These are phyloP conservation scores for Fomitopsis pinicola DNA, from an alignment of 1,284 basidiomycete genomes.

Conservation along the genomic window DNA sequence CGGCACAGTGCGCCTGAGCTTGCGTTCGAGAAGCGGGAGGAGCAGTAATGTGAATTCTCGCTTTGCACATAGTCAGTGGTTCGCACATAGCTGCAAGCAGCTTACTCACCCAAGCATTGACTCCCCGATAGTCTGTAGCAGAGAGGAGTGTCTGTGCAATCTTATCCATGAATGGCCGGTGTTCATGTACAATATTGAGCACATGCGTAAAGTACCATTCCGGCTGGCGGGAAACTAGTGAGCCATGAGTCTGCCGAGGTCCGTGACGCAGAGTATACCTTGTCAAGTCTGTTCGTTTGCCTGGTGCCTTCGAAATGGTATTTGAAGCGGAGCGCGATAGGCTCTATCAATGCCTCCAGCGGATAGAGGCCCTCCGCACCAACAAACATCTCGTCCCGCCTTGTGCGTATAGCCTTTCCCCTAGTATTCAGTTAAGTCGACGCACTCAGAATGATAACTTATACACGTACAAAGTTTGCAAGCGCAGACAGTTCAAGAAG, in stretches of 20 bases:
- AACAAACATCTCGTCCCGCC: too few species aligned
- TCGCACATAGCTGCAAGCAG: not conserved
- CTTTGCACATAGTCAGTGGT: constrained; percentile 32
- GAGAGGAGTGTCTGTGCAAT: constrained; percentile 72
- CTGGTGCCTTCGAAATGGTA: constrained; percentile 92
- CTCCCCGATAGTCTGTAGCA: constrained; percentile 52
- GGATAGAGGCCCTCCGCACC: constrained; percentile 56
- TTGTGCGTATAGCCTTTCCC: not conserved
- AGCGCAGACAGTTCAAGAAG: constrained; percentile 68
- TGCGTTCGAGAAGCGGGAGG: constrained; percentile 64
- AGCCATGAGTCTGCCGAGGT: not conserved
- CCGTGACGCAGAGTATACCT: constrained; percentile 44
- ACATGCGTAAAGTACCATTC: constrained; percentile 97
- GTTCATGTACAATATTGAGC: constrained; percentile 79
- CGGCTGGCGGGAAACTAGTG: constrained; percentile 47
- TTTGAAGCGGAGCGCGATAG: constrained; percentile 85
- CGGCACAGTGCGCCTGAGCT: constrained; percentile 74
- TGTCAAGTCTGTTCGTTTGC: constrained; percentile 90
- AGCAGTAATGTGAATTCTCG: constrained; percentile 77
- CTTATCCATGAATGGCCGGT: constrained; percentile 72
- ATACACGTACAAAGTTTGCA: constrained; percentile 70
- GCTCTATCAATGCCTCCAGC: constrained; percentile 80
- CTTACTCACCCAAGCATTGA: constrained; percentile 70
- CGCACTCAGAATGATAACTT: constrained; percentile 1
- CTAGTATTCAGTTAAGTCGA: not conserved